These are phyloP conservation scores for Colletotrichum higginsianum DNA, from an alignment of 2,329 filamentous ascomycete genomes.

Conservation along the genomic window DNA sequence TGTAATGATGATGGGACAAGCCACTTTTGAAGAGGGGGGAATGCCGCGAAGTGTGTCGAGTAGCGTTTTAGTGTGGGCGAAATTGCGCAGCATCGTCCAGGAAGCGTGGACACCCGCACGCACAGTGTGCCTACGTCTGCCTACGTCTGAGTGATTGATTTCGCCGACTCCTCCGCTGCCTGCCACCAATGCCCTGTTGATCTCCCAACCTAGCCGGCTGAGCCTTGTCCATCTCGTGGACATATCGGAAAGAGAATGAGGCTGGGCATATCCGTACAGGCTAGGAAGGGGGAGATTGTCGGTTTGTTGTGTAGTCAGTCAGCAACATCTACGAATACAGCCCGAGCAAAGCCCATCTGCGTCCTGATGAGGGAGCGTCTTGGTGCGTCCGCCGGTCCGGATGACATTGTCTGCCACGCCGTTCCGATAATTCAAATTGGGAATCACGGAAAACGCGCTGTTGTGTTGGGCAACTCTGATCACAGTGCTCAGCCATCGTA, in stretches of 20 bases:
- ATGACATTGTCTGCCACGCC: conserved; percentile 4
- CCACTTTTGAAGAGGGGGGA: conserved; percentile 35
- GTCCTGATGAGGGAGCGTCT: background rate
- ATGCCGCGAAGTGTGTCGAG: conserved; percentile 40
- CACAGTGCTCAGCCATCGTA: conserved; percentile 14
- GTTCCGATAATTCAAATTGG: conserved; percentile 9
- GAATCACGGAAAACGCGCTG: conserved; percentile 6
- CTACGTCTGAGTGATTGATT: conserved; percentile 5
- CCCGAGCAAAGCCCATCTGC: conserved; percentile 23
- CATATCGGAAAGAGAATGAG: conserved; percentile 19
- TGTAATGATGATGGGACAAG: conserved; percentile 40
- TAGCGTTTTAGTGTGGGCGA: conserved; percentile 42
- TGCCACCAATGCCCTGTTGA: conserved; percentile 8
- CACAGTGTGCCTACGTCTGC: conserved; percentile 31
- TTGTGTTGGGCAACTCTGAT: background rate
- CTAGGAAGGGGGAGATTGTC: background rate
- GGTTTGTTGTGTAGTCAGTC: conserved; percentile 28
- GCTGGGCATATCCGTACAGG: conserved; percentile 3
- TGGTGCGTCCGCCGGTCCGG: background rate
- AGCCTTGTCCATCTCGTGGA: conserved; percentile 12
- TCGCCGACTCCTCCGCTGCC: conserved; percentile 7
- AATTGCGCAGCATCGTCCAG: conserved; percentile 28
- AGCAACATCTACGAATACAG: conserved; percentile 14
- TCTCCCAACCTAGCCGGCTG: conserved; percentile 1
- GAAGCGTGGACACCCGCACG: conserved; percentile 15